Evolutionary conservation across 2,329 filamentous ascomycete genomes (phyloP), one percentile per base, ranked within the genome.

Genomic region (Monilinia laxa): DNA sequence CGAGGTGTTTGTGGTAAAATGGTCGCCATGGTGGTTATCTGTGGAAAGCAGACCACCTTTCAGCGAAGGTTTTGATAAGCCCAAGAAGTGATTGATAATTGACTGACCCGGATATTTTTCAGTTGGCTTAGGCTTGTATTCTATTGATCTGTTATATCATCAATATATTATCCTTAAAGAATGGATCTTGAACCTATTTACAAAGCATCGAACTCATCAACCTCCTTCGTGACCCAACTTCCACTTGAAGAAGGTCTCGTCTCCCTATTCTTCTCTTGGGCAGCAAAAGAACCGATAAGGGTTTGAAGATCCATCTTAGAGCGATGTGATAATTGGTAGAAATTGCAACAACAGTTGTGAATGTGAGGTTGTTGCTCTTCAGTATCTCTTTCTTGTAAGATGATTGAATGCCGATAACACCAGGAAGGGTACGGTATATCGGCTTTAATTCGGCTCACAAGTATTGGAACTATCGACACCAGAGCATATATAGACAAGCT

Each of bases 31-130:
- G 28, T 16, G 25, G 28, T 23, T 25, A 28, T 23, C 18, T 40
- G 10, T 47, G 62, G 31, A 25, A 6, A 57, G 14, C 40, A 59
- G 40, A 31, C 18, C 57, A 49, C 23, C 20, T 3, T 60, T 16
- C 20, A 11, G 10, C 12, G n/a, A 28, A 31, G 42, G 28, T 49
- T 2, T 57, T 23, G 38, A 64, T 57, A 38, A 60, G 59, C 28
- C 7, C n/a, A 20, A 42, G 11, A 63, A 45, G 18, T 45, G 4
- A 49, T 25, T 51, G 31, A 59, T n/a, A 20, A 68, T 67, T 62
- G 18, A 47, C 45, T 51, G 25, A 72, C 71, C 70, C 42, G 71
- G 71, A 65, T 71, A 73, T 59, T 72, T 73, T 60, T 71, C 68
- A 53, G 58, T 58, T 35, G 66, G 62, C 40, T 70, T 69, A 11